Percentiles rank a stretch among this genome's conserved stretches.
Conservation (phyloP, 2,329 filamentous ascomycete species). For the Neophaeococcomyces mojaviensis region DNA sequence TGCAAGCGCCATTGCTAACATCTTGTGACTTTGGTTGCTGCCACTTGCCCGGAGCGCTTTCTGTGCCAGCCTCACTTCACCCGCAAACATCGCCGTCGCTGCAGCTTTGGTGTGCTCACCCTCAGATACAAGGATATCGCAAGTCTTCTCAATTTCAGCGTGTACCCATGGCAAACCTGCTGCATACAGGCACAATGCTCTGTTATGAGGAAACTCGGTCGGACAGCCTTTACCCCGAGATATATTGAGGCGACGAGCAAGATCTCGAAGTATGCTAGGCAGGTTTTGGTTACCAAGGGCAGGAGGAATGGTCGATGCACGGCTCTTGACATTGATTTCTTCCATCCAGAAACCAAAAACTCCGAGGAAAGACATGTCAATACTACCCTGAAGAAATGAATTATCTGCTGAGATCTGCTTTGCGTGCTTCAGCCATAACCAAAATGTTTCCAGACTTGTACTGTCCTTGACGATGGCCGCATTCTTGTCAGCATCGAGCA, state of each 20-base stretch:
- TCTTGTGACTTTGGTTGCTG: conserved; percentile 47
- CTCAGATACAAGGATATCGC: conserved; percentile 45
- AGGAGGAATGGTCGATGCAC: conserved; percentile 19
- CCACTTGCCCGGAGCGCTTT: conserved; percentile 48
- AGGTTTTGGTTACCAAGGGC: conserved; percentile 36
- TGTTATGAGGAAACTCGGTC: conserved; percentile 48
- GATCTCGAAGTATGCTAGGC: conserved; percentile 39
- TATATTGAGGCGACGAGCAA: conserved; percentile 45
- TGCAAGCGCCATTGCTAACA: conserved; percentile 47
- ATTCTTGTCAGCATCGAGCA: conserved; percentile 49
- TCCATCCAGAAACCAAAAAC: conserved; percentile 53
- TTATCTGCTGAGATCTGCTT: conserved; percentile 35
- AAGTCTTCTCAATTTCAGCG: conserved; percentile 40
- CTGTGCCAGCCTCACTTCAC: conserved; percentile 51
- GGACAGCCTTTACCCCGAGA: conserved; percentile 44
- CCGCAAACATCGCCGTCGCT: conserved; percentile 54
- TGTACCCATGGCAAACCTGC: conserved; percentile 52
- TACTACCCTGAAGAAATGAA: conserved; percentile 48
- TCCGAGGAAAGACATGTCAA: conserved; percentile 56
- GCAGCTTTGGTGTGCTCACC: conserved; percentile 56
- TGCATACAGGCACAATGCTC: conserved; percentile 52
- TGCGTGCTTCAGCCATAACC: conserved; percentile 50
- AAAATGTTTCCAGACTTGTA: conserved; percentile 50
- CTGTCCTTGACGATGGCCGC: conserved; percentile 49
- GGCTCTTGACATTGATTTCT: conserved; percentile 36